Conservation (phyloP, 176 grass and related monocot genomes). For the Lolium perenne region DNA sequence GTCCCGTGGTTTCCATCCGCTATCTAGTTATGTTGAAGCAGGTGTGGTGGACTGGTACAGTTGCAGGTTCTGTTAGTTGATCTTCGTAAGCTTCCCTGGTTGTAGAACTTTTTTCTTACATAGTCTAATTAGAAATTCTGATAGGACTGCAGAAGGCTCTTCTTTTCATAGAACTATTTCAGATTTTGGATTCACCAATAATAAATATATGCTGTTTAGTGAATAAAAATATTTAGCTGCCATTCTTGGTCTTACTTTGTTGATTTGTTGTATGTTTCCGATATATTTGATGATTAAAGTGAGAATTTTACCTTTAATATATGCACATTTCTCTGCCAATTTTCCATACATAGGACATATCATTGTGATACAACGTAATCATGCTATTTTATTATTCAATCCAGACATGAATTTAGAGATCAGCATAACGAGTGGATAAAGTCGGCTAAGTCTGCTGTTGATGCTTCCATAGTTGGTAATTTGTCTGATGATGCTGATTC, state of each 20-base stretch:
- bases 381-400: constrained; percentile 35
- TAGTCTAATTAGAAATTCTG: constrained; percentile 6
- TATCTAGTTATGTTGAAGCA: not conserved
- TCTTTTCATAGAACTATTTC: constrained; percentile 3
- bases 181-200: constrained; percentile 14
- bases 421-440: constrained; percentile 92
- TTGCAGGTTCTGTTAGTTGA: not conserved
- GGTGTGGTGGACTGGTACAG: not conserved
- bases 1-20: not conserved
- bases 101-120: not conserved
- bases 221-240: not conserved
- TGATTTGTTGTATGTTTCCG: not conserved
- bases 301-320: not conserved
- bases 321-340: constrained; percentile 20
- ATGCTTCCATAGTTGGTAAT: constrained; percentile 67
- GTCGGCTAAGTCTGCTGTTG: constrained; percentile 63
- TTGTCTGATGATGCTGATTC: constrained; percentile 51
- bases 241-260: constrained; percentile 9
- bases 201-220: constrained; percentile 8
- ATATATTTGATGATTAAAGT: constrained; percentile 32
- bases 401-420: constrained; percentile 89
- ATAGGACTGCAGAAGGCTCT: not conserved
- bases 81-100: not conserved
- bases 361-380: constrained; percentile 32
- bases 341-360: constrained; percentile 13